Conservation (phyloP, 2,329 filamentous ascomycete species). For the Akanthomyces dipterigenus region DNA sequence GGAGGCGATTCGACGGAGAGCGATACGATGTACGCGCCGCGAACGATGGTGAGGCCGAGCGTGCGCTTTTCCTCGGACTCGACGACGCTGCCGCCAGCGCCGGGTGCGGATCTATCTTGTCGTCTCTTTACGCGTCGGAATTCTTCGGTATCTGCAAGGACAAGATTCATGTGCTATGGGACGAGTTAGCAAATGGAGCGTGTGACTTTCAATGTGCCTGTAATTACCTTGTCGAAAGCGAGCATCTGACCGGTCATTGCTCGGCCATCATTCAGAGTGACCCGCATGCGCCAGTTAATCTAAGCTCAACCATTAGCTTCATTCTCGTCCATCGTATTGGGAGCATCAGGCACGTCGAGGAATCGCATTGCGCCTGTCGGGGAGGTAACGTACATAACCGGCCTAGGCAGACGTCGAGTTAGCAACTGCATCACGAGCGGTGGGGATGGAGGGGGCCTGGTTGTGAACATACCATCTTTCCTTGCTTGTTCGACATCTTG, state of each 20-base stretch:
- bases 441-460: slow-evolving; percentile 26
- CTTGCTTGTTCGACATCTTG: slow-evolving; percentile 68
- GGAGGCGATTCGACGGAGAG: slow-evolving; percentile 93
- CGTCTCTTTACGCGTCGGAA: slow-evolving; percentile 88
- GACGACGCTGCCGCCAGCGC: slow-evolving; percentile 51
- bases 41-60: slow-evolving; percentile 89
- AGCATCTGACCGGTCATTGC: slow-evolving; percentile 98
- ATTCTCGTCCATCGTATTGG: not conserved
- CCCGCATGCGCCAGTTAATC: slow-evolving; percentile 99
- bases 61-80: slow-evolving; percentile 96
- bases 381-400: slow-evolving; percentile 56
- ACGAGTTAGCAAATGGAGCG: slow-evolving; percentile 4
- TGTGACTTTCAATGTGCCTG: slow-evolving; percentile 12
- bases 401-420: slow-evolving; percentile 52
- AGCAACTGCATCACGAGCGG: slow-evolving; percentile 51
- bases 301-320: slow-evolving; percentile 30
- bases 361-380: slow-evolving; percentile 1
- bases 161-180: slow-evolving; percentile 91
- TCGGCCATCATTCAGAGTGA: slow-evolving; percentile 88
- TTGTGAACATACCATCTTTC: slow-evolving; percentile 85
- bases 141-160: slow-evolving; percentile 97
- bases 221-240: slow-evolving; percentile 85
- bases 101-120: slow-evolving; percentile 64
- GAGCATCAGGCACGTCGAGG: slow-evolving; percentile 11
- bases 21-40: slow-evolving; percentile 90